These are phyloP conservation scores for Piromyces sp. DNA, from an alignment of 192 early-diverging fungal genomes.

Conservation along the genomic window DNA sequence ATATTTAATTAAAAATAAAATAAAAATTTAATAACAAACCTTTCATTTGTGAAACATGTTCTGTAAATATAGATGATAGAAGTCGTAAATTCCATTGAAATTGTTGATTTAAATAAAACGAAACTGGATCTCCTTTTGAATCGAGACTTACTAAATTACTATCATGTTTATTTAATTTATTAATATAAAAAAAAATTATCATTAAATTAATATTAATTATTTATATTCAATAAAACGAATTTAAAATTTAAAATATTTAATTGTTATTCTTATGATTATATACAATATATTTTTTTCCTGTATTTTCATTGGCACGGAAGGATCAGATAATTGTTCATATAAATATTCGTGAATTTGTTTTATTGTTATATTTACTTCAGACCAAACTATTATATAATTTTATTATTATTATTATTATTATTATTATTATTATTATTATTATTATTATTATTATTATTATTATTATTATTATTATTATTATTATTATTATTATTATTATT, in stretches of 20 bases:
- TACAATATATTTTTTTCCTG: neutral
- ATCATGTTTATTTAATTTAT: neutral
- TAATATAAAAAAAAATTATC: too few relatives aligned
- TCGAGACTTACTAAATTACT: neutral
- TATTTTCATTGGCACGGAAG: neutral
- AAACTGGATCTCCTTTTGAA: neutral
- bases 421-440: too few relatives aligned
- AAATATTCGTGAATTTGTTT: neutral
- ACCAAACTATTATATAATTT: too few relatives aligned
- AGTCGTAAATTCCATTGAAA: neutral
- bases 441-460: too few relatives aligned
- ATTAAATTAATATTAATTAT: too few relatives aligned
- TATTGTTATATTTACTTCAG: neutral
- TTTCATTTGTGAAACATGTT: neutral
- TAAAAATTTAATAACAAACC: neutral
- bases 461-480: too few relatives aligned
- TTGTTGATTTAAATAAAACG: neutral
- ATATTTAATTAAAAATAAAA: too few relatives aligned
- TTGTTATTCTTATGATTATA: too few relatives aligned
- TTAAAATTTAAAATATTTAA: too few relatives aligned
- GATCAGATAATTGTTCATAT: neutral
- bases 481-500: too few relatives aligned
- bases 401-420: too few relatives aligned
- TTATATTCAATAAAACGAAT: too few relatives aligned
- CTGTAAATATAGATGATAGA: neutral